Percentiles rank a stretch among this genome's conserved stretches.
phyloP scores from a whole-genome alignment of 73 alveolate species.

The Tetrahymena malaccensis region DNA sequence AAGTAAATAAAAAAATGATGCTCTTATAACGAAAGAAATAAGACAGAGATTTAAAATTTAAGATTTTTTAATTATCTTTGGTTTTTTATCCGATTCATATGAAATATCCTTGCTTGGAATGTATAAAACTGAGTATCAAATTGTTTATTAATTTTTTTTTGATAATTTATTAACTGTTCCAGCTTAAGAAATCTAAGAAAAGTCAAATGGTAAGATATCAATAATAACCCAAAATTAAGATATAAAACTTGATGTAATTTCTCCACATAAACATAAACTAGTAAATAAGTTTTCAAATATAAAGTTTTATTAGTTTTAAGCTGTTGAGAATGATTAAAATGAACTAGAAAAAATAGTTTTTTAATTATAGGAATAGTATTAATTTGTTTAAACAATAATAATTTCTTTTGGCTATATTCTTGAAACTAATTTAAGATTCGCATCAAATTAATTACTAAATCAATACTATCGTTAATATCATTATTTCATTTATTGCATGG shows the following conservation, averaged over 20 bases:
- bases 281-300: too few species aligned
- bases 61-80: neutral
- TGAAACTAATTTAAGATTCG: neutral
- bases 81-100: neutral
- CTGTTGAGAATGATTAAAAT: too few species aligned
- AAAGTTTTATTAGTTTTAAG: too few species aligned
- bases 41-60: neutral
- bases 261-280: neutral
- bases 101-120: neutral
- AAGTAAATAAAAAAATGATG: neutral
- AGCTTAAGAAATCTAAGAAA: neutral
- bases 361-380: neutral
- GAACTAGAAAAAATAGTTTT: too few species aligned
- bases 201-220: neutral
- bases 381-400: too few species aligned
- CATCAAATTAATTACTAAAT: too few species aligned
- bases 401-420: neutral
- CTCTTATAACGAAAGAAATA: neutral
- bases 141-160: neutral
- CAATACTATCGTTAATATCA: neutral
- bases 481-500: neutral
- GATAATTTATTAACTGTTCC: neutral
- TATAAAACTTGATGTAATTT: neutral
- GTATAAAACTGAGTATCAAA: neutral
- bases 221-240: neutral